Percentiles rank a stretch among this genome's conserved stretches.
Conservation (phyloP, 805 yeast species). For the Priceomyces haplophilus region DNA sequence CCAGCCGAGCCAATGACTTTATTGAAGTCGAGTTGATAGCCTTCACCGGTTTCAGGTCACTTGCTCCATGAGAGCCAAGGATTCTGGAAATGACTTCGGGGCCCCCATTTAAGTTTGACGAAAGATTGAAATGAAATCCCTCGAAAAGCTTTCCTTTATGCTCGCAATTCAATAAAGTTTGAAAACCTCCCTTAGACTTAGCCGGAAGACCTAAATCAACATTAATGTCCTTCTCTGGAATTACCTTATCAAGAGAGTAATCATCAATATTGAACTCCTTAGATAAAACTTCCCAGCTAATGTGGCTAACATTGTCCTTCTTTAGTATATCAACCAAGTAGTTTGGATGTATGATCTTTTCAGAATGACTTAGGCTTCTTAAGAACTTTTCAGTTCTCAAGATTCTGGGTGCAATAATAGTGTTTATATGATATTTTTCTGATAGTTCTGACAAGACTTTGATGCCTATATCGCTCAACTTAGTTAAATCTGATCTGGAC, state of each 20-base stretch:
- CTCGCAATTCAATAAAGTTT: conserved; percentile 13
- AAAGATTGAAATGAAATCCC: conserved; percentile 50
- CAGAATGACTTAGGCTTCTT: conserved; percentile 57
- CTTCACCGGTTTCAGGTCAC: conserved; percentile 21
- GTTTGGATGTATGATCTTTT: conserved; percentile 52
- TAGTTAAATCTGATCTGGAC: conserved; percentile 39
- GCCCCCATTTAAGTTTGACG: conserved; percentile 61
- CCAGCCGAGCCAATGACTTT: conserved; percentile 15
- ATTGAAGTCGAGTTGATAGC: conserved; percentile 13
- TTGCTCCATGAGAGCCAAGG: conserved; percentile 58
- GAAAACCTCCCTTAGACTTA: conserved; percentile 17
- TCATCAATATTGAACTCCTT: conserved; percentile 25
- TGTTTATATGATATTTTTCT: conserved; percentile 38
- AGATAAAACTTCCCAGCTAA: conserved; percentile 13
- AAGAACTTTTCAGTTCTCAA: conserved; percentile 85
- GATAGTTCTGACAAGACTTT: conserved; percentile 44
- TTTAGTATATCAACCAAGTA: conserved; percentile 47
- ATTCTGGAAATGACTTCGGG: conserved; percentile 53
- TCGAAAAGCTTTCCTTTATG: conserved; percentile 41
- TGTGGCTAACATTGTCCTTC: conserved; percentile 9
- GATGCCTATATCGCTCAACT: conserved; percentile 56
- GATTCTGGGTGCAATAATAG: conserved; percentile 75
- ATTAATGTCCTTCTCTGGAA: conserved; percentile 29
- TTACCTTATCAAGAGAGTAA: conserved; percentile 34
- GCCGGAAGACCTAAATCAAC: conserved; percentile 22